Conservation (phyloP, 306 rosid genomes). For the Quillaja saponaria region DNA sequence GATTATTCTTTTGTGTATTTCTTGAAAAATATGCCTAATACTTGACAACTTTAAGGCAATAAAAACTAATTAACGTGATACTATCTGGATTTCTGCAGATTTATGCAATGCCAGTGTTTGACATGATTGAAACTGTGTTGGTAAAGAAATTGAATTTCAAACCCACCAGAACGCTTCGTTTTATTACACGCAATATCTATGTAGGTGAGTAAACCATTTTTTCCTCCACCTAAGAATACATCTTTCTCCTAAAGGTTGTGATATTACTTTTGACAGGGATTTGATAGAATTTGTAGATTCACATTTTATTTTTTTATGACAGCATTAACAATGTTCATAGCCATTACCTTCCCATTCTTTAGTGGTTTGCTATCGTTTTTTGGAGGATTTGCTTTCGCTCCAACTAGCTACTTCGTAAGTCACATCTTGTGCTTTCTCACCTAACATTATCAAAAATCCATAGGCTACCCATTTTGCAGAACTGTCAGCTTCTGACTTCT, state of each 20-base stretch:
- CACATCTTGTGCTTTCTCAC: neutral
- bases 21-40: neutral
- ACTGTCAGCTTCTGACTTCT: neutral
- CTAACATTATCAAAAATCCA: neutral
- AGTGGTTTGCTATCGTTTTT: constrained; percentile 69
- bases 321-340: constrained; percentile 77
- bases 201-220: constrained; percentile 60
- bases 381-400: constrained; percentile 92
- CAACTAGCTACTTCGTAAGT: constrained; percentile 82
- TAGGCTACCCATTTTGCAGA: neutral
- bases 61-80: too few species aligned
- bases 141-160: constrained; percentile 61
- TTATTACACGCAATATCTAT: constrained; percentile 57
- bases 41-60: neutral
- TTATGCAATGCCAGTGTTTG: constrained; percentile 90
- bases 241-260: too few species aligned
- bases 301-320: constrained; percentile 21
- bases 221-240: too few species aligned
- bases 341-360: constrained; percentile 77
- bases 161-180: constrained; percentile 63
- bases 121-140: constrained; percentile 76
- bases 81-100: constrained; percentile 34
- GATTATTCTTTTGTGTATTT: neutral
- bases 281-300: neutral
- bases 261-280: neutral